Percentiles rank a stretch among this genome's conserved stretches.
Conservation (phyloP, 1,284 basidiomycete genomes). For the Chiua sp. region DNA sequence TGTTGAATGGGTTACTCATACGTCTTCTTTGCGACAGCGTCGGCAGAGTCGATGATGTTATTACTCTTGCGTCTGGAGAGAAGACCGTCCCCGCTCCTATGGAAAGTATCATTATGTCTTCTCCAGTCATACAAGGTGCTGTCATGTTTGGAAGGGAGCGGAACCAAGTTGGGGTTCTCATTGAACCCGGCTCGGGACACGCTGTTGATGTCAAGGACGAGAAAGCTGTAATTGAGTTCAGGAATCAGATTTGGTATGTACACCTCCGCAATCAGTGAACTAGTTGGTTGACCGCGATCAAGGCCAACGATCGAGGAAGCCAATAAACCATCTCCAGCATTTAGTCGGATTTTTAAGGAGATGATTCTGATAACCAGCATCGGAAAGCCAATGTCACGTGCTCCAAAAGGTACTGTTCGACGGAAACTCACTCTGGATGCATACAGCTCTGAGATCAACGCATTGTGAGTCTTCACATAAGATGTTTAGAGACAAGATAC, state of each 20-base stretch:
- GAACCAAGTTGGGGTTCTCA: constrained; percentile 44
- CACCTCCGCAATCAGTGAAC: background rate
- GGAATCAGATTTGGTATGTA: background rate
- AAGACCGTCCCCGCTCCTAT: constrained; percentile 39
- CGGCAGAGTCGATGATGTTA: constrained; percentile 33
- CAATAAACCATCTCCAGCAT: no score
- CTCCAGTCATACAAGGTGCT: constrained; percentile 20
- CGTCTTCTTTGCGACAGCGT: constrained; percentile 12
- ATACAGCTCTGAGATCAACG: no score
- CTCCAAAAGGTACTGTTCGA: no score
- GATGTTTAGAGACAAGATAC: no score
- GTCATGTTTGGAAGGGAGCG: constrained; percentile 48
- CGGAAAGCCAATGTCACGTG: no score
- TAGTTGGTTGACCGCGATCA: background rate
- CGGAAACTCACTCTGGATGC: no score
- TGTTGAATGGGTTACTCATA: background rate
- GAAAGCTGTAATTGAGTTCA: background rate
- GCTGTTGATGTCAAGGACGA: constrained; percentile 35
- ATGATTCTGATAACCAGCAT: no score
- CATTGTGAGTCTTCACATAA: no score
- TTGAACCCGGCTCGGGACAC: constrained; percentile 38
- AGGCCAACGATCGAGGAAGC: background rate
- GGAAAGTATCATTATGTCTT: constrained; percentile 30
- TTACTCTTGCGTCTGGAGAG: constrained; percentile 35
- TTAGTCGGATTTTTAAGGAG: no score